Base-by-base conservation (phyloP, 2,329 filamentous ascomycete genomes). In the Penicillium oxalicum region DNA sequence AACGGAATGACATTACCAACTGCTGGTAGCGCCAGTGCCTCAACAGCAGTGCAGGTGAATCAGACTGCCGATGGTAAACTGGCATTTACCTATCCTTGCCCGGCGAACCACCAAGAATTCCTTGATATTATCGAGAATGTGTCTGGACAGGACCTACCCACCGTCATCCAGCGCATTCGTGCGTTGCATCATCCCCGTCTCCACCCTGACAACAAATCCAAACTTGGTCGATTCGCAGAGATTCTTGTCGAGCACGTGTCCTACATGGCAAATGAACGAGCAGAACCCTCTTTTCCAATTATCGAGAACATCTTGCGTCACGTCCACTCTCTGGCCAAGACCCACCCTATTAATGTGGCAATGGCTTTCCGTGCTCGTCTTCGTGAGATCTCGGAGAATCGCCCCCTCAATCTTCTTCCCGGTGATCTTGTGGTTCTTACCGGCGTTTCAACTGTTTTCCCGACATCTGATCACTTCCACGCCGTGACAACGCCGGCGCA, bases 381-480 rank as follows among this genome's bases (percentile, higher is more conserved):
- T 24, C 74, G 76, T 50, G 65, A 70, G 25, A 72, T 84, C 32
- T 72, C 79, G 36, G 67, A 76, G 9, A 69, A 77, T 2, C 76
- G 74, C 27, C 68, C 74, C 0, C 61, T 81, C 76, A 59, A 79
- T 67, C 61, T 78, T 66, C 58, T 67, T 9, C 65, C 77, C n/a
- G 88, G 88, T 13, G 91, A 98, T 61, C 71, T 98, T 18, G 72
- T 90, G 24, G 72, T 95, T n/a, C 73, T 98, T 33, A 91, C 88
- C 0, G 90, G 88, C 0, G 81, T 96, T 51, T 83, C 85, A 36
- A 83, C 83, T 2, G 87, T 94, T 45, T 98, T 95, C 62, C 91
- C 93, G 4, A 95, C 93, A 0, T 96, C 91, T 0, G 93, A 98
- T 69, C 91, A 97, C 70, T 98, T 97, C 70, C 93, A 98, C 62